Base-by-base conservation (phyloP, 345 rosid species). In the Clarkia xantiana region DNA sequence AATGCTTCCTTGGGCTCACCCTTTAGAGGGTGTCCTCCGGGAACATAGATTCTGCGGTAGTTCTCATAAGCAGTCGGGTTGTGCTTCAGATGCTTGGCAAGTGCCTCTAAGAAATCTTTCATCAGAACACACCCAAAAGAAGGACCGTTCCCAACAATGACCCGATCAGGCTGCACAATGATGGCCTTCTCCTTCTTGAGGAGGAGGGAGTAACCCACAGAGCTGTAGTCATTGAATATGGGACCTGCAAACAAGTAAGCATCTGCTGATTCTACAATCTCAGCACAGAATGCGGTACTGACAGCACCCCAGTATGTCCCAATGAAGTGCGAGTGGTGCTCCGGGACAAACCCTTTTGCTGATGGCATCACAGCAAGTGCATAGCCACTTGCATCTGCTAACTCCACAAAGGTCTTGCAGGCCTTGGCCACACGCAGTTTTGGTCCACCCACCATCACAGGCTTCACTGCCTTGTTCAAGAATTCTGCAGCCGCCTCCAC, bases 221-320 rank as follows among this genome's bases (percentile, higher is more conserved):
- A 78, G 62, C 86, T 81, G 51, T 81, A 76, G 64, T 81, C 94
- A 62, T 76, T 84, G 66, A 78, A 84, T 53, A 84, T 81, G 11
- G 94, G 89, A 3, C 94, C 89, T 13, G 86, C 94, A 57, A 84
- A 78, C 70, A 84, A 49, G 58, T 81, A 84, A 23, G 89, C 89
- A 69, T 84, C 94, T 0, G 89, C 86, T 18, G 89, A 81, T 62
- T 84, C 94, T 59, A 84, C 94, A 13, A 84, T 84, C 69, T 84
- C 89, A 14, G 86, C 74, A 54, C 94, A 81, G 55, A 84, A 84
- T 0, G 86, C 68, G 17, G 89, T 74, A 63, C 89, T 81, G 56
- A 81, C 82, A 3, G 84, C 89, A 19, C 94, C 94, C 89, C 89
- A 84, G 23, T 76, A 84, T 9, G 94, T 83, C 39, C 94, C 94